Base-by-base conservation (phyloP, 768 basidiomycete genomes). In the Mycena alexandri region DNA sequence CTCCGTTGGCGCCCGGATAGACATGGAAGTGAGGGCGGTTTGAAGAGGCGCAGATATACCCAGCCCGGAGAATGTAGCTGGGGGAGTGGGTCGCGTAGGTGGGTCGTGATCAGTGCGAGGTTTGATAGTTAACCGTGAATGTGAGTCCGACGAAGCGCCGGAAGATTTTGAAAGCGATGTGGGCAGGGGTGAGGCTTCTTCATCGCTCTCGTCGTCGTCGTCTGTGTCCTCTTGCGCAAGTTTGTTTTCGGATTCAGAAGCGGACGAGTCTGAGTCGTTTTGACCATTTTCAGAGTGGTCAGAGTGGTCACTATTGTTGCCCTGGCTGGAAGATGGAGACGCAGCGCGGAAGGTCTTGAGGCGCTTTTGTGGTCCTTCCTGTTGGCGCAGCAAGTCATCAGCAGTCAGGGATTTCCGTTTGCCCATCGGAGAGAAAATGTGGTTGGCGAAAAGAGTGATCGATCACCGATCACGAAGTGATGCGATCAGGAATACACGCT, bases 1-100 rank as follows among this genome's bases (percentile, higher is more conserved):
- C 67, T 92, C 90, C 0, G 97, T 98, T 0, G 97, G 96, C 2
- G 78, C 75, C 42, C 84, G 85, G 67, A 99, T 98, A 16, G 95
- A 94, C 92, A 99, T 95, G 41, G 86, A 85, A 34, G 79, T 80
- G 59, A 99, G 83, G 1, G 94, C 89, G 16, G 80, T 73, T 60
- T 89, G 86, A 38, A 99, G 82, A 4, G 82, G 75, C 3, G 82
- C 64, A 0, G 89, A 89, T 66, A 93, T 84, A 2, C 88, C 89
- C 65, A 94, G 80, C 2, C 85, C 82, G 17, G 78, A 74, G 68
- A 92, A 94, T 19, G 87, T 83, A 24, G 69, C 51, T 5, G 75
- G 69, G 19, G 86, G 82, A 38, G 71, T 46, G 5, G 74, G 71
- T 25, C 61, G 65, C 16, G 63, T 5, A 36, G 38, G 5, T 53